phyloP scores from a whole-genome alignment of 192 early-diverging fungal species.

The Gigaspora rosea region DNA sequence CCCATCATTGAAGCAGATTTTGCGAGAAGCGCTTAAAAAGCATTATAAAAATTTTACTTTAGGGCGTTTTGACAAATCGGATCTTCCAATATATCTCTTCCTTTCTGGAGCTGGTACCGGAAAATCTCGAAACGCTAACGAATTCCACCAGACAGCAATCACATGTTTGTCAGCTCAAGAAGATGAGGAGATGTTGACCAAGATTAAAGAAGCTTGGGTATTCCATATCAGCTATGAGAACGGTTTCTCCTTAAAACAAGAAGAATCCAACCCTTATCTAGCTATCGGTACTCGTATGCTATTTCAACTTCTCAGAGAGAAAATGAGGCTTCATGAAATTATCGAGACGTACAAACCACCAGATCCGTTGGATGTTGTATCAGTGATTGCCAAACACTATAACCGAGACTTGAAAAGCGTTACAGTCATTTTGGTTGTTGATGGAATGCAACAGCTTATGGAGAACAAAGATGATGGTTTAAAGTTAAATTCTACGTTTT shows the following conservation, averaged over 20 bases:
- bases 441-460: conserved; percentile 29
- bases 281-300: conserved; percentile 29
- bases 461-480: conserved; percentile 18
- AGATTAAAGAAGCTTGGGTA: conserved; percentile 26
- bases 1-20: conserved; percentile 1
- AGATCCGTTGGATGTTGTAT: conserved; percentile 4
- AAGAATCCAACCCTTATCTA: conserved; percentile 17
- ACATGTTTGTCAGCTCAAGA: conserved; percentile 24
- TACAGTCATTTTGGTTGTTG: conserved; percentile 29
- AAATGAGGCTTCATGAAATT: conserved; percentile 8
- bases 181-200: conserved; percentile 18
- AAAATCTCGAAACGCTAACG: conserved; percentile 34
- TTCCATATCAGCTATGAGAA: conserved; percentile 30
- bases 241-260: neutral
- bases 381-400: conserved; percentile 25
- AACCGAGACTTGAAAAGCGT: conserved; percentile 10
- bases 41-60: conserved; percentile 21
- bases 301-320: conserved; percentile 26
- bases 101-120: conserved; percentile 32
- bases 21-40: conserved; percentile 14
- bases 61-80: conserved; percentile 17
- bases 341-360: conserved; percentile 1
- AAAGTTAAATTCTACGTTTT: conserved; percentile 18
- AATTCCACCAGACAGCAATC: conserved; percentile 30
- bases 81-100: conserved; percentile 26